A percentile compares a stretch with the other conserved stretches of the same genome.
Evolutionary conservation across 2,329 filamentous ascomycete species (phyloP).

Genomic region (Thelonectria discophora): DNA sequence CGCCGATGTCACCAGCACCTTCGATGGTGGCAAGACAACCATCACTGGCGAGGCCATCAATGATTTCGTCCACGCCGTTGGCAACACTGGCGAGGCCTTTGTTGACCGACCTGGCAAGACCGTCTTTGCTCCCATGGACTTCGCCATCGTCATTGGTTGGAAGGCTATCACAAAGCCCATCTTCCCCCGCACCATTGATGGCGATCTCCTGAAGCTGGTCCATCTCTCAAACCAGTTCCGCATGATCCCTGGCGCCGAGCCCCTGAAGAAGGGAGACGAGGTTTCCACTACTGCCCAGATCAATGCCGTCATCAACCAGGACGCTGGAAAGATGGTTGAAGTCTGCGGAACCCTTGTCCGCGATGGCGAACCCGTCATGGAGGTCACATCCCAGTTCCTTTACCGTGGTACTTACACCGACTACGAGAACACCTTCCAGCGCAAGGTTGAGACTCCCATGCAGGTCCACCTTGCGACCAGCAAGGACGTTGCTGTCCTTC

Average conservation of each 20-base stretch:
- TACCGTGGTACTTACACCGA: conserved; percentile 94
- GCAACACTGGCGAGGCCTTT: conserved; percentile 96
- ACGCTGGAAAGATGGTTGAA: conserved; percentile 99
- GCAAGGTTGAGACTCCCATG: conserved; percentile 94
- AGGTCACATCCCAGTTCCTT: conserved; percentile 97
- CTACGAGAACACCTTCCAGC: conserved; percentile 98
- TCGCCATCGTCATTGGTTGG: conserved; percentile 97
- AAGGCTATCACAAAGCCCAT: conserved; percentile 99
- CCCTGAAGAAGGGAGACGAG: conserved; percentile 93
- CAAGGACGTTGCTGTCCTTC: conserved; percentile 92
- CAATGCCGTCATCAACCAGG: conserved; percentile 97
- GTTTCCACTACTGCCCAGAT: conserved; percentile 93
- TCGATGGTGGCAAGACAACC: conserved; percentile 86
- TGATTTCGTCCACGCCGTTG: conserved; percentile 98
- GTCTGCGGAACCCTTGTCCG: conserved; percentile 97
- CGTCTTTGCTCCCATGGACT: conserved; percentile 97
- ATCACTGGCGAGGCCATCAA: conserved; percentile 95
- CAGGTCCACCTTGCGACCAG: conserved; percentile 86
- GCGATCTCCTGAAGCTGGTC: conserved; percentile 93
- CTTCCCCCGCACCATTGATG: conserved; percentile 95
- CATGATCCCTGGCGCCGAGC: conserved; percentile 95
- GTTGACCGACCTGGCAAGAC: conserved; percentile 95
- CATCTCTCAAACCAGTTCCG: conserved; percentile 98
- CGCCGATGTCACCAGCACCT: conserved; percentile 83
- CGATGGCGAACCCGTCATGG: conserved; percentile 88